A percentile compares a stretch with the other conserved stretches of the same genome.
Evolutionary conservation across 2,329 filamentous ascomycete species (phyloP).

Genomic region (Clonostachys solani): DNA sequence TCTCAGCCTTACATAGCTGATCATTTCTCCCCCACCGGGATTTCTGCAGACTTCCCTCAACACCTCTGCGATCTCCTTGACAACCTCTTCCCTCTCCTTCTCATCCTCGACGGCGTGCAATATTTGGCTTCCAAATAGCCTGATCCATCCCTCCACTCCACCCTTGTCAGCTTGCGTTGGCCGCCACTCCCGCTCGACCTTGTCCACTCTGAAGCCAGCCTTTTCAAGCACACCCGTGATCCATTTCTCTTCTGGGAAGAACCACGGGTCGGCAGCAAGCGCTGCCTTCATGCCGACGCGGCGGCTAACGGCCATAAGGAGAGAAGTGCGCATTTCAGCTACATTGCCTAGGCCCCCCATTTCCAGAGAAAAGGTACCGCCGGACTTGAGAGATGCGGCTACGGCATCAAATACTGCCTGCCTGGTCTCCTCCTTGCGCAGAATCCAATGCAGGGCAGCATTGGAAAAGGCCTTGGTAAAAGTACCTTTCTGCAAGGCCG

Average conservation of each 20-base stretch:
- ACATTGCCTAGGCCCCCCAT: slow-evolving; percentile 70
- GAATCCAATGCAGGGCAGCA: slow-evolving; percentile 64
- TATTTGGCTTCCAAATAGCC: slow-evolving; percentile 57
- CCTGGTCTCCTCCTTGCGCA: slow-evolving; percentile 39
- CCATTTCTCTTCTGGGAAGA: slow-evolving; percentile 65
- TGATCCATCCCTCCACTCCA: slow-evolving; percentile 62
- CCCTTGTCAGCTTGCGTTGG: slow-evolving; percentile 55
- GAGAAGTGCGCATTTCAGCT: slow-evolving; percentile 54
- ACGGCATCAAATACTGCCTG: slow-evolving; percentile 48
- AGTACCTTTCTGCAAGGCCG: slow-evolving; percentile 24
- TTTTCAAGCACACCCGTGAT: slow-evolving; percentile 38
- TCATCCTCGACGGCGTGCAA: slow-evolving; percentile 46
- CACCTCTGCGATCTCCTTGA: slow-evolving; percentile 49
- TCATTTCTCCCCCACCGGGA: slow-evolving; percentile 50
- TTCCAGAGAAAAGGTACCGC: slow-evolving; percentile 61
- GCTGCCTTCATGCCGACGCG: slow-evolving; percentile 46
- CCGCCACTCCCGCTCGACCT: slow-evolving; percentile 58
- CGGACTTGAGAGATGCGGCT: slow-evolving; percentile 44
- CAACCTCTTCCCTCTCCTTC: slow-evolving; percentile 42
- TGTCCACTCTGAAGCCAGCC: slow-evolving; percentile 44
- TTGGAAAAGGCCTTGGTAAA: slow-evolving; percentile 62
- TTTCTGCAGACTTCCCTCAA: slow-evolving; percentile 50
- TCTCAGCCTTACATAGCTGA: slow-evolving; percentile 51
- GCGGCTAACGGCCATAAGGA: slow-evolving; percentile 47
- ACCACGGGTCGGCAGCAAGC: slow-evolving; percentile 58